A percentile compares a stretch with the other conserved stretches of the same genome.
These are phyloP conservation scores for Aspergillus ibericus DNA, from an alignment of 2,329 filamentous ascomycete genomes.

Conservation along the genomic window DNA sequence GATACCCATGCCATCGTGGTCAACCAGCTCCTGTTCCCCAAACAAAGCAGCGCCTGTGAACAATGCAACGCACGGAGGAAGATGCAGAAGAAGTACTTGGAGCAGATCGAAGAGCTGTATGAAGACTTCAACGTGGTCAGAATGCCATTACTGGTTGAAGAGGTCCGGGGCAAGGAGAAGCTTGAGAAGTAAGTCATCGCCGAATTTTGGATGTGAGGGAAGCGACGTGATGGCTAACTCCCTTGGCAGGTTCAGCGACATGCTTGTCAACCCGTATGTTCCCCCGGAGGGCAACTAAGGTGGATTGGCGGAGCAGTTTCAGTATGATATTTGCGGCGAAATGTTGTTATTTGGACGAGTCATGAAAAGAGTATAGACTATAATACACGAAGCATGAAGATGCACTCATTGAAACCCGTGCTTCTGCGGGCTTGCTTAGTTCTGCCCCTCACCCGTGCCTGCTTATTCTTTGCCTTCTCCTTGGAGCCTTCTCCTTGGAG, in stretches of 20 bases:
- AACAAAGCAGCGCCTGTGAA: constrained; percentile 79
- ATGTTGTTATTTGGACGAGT: constrained; percentile 31
- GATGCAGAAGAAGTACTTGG: constrained; percentile 99
- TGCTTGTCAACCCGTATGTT: constrained; percentile 51
- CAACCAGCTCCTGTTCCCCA: constrained; percentile 94
- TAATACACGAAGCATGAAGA: constrained; percentile 29
- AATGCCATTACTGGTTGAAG: constrained; percentile 94
- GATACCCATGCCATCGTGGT: constrained; percentile 98
- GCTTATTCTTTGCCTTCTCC: not conserved
- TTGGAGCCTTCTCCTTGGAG: not conserved
- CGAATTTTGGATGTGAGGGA: not conserved
- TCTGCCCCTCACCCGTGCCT: not conserved
- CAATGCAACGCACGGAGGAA: constrained; percentile 92
- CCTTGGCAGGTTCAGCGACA: constrained; percentile 47
- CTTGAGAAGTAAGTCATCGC: constrained; percentile 68
- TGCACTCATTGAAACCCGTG: not conserved
- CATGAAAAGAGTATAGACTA: constrained; percentile 42
- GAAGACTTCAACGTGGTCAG: constrained; percentile 99
- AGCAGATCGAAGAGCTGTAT: constrained; percentile 97
- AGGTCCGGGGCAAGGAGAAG: constrained; percentile 92
- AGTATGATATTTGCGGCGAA: constrained; percentile 14
- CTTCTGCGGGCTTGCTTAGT: not conserved
- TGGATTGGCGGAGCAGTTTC: constrained; percentile 19
- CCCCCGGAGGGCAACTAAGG: constrained; percentile 40
- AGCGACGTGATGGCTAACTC: constrained; percentile 14